phyloP scores from a whole-genome alignment of 2,329 filamentous ascomycete species.

The Esteya vermicola region DNA sequence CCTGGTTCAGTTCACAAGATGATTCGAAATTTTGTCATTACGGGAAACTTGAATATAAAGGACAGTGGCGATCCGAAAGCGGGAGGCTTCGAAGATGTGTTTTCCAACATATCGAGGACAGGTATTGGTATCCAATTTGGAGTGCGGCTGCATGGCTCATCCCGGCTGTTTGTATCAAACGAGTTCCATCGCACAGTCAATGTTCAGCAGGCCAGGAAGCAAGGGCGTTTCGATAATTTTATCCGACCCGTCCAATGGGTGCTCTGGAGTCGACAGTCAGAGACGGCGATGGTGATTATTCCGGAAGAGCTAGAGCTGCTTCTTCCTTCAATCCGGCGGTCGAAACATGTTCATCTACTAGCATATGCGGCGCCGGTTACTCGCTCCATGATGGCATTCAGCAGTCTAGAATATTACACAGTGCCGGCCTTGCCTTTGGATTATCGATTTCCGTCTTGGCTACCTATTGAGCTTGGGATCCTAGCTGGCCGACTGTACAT shows the following conservation, averaged over 20 bases:
- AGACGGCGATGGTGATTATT: constrained; percentile 41
- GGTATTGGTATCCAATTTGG: not conserved
- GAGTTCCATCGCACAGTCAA: constrained; percentile 34
- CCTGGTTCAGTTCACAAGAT: not conserved
- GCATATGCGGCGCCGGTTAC: constrained; percentile 47
- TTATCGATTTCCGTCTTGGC: constrained; percentile 33
- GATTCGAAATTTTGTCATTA: no score
- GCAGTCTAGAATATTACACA: constrained; percentile 34
- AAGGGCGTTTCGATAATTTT: not conserved
- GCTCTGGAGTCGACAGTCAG: constrained; percentile 31
- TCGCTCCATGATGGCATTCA: constrained; percentile 44
- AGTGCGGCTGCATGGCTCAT: not conserved
- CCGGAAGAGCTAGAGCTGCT: constrained; percentile 48
- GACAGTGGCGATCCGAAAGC: no score
- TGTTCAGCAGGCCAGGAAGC: not conserved
- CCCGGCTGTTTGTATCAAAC: constrained; percentile 20
- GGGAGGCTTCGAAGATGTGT: not conserved
- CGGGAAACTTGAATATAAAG: no score
- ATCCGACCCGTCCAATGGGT: constrained; percentile 44
- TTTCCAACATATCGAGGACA: constrained; percentile 1
- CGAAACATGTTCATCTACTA: constrained; percentile 16
- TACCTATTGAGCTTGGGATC: constrained; percentile 44
- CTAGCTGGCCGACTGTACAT: constrained; percentile 48
- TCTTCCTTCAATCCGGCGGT: constrained; percentile 26
- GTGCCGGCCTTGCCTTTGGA: constrained; percentile 28